Percentiles rank a stretch among this genome's conserved stretches.
These are phyloP conservation scores for Camellia lanceoleosa DNA, from an alignment of 148 eudicot genomes.

Conservation along the genomic window DNA sequence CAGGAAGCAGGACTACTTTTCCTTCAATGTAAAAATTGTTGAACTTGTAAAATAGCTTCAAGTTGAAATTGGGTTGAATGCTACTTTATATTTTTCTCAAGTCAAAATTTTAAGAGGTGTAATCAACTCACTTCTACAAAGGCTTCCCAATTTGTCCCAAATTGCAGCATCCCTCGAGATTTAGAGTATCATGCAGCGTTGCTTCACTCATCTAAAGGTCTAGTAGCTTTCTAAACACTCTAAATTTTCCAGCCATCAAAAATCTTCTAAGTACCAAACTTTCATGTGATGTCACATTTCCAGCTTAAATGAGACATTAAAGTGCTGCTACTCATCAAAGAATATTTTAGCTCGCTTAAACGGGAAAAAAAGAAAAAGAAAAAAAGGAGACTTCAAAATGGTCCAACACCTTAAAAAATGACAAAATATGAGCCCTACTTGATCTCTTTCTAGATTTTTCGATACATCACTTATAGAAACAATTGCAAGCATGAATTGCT, in stretches of 20 bases:
- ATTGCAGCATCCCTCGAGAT: background rate
- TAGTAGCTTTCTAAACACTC: background rate
- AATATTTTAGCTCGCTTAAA: too few species aligned
- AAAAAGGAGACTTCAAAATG: background rate
- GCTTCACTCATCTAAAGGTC: background rate
- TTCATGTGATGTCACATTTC: background rate
- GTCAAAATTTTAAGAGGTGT: background rate
- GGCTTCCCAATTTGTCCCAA: background rate
- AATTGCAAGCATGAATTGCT: background rate
- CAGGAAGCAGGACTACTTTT: background rate
- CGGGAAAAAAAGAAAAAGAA: too few species aligned
- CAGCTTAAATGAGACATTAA: slow-evolving; percentile 3
- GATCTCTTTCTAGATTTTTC: slow-evolving; percentile 3
- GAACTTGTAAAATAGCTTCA: background rate
- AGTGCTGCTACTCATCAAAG: background rate
- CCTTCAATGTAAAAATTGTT: background rate
- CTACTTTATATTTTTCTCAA: background rate
- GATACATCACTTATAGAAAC: slow-evolving; percentile 2
- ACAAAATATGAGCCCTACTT: background rate
- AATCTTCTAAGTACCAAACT: background rate
- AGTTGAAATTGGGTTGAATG: background rate
- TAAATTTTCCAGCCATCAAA: slow-evolving; percentile 8
- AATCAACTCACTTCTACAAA: background rate
- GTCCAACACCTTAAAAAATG: background rate
- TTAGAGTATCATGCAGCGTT: background rate